Conservation (phyloP, 164 flowering plant genomes). For the Pachysandra terminalis region DNA sequence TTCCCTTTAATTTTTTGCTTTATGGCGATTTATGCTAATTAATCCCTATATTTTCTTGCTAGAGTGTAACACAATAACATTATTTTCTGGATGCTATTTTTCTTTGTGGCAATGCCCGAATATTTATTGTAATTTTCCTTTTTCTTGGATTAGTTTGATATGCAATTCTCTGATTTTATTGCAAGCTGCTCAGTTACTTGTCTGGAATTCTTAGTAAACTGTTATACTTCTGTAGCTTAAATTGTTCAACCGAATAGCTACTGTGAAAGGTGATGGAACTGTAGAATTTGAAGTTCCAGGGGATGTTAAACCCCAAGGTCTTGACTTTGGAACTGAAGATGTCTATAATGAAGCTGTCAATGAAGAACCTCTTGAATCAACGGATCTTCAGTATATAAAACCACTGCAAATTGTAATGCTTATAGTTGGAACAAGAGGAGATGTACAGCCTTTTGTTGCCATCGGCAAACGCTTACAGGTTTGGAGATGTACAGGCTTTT, state of each 20-base stretch:
- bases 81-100: too few relatives aligned
- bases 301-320: slow-evolving; percentile 46
- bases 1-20: too few relatives aligned
- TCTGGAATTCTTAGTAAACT: slow-evolving; percentile 11
- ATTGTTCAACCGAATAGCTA: slow-evolving; percentile 91
- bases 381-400: slow-evolving; percentile 63
- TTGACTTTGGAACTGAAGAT: slow-evolving; percentile 40
- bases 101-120: too few relatives aligned
- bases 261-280: slow-evolving; percentile 93
- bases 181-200: too few relatives aligned
- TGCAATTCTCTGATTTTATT: too few relatives aligned
- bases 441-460: slow-evolving; percentile 95
- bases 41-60: too few relatives aligned
- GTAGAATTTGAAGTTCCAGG: slow-evolving; percentile 87
- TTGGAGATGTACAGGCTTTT: slow-evolving; percentile 1
- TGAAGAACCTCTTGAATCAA: slow-evolving; percentile 54
- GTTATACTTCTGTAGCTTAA: slow-evolving; percentile 54
- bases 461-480: slow-evolving; percentile 96
- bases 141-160: too few relatives aligned
- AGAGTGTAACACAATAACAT: too few relatives aligned
- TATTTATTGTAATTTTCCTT: too few relatives aligned
- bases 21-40: too few relatives aligned
- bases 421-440: slow-evolving; percentile 97
- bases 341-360: slow-evolving; percentile 37
- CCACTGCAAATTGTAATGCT: slow-evolving; percentile 92